Evolutionary conservation across 2,329 filamentous ascomycete species (phyloP).

Genomic region (Pseudogymnoascus destructans): DNA sequence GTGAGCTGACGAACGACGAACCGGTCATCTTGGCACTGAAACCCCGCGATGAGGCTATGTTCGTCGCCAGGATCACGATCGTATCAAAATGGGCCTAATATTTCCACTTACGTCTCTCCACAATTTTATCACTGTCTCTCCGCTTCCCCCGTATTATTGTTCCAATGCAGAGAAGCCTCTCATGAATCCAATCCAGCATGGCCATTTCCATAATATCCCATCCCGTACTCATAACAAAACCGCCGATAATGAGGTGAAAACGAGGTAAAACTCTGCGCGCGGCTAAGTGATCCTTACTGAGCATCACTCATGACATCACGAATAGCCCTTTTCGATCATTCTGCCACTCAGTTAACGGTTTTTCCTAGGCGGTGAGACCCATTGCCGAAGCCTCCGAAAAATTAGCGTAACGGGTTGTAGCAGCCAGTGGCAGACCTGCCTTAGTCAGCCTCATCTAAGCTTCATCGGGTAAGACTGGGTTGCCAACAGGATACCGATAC

Average conservation of each 20-base stretch:
- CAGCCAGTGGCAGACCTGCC: background rate
- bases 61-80: background rate
- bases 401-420: background rate
- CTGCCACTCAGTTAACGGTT: background rate
- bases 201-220: background rate
- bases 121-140: background rate
- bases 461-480: background rate
- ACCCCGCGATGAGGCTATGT: constrained; percentile 3
- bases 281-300: background rate
- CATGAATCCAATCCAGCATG: background rate
- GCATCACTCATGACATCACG: background rate
- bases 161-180: background rate
- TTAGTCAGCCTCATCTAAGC: background rate
- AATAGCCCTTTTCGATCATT: background rate
- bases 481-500: no score
- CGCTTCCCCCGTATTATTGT: background rate
- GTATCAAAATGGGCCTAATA: background rate
- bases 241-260: background rate
- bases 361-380: background rate
- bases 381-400: background rate
- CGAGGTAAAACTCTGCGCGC: background rate
- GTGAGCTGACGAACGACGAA: background rate
- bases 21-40: constrained; percentile 2
- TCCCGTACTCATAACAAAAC: background rate
- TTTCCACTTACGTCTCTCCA: constrained; percentile 2